Percentiles rank a stretch among this genome's conserved stretches.
Evolutionary conservation across 2,329 filamentous ascomycete species (phyloP).

Genomic region (Seiridium unicorne): DNA sequence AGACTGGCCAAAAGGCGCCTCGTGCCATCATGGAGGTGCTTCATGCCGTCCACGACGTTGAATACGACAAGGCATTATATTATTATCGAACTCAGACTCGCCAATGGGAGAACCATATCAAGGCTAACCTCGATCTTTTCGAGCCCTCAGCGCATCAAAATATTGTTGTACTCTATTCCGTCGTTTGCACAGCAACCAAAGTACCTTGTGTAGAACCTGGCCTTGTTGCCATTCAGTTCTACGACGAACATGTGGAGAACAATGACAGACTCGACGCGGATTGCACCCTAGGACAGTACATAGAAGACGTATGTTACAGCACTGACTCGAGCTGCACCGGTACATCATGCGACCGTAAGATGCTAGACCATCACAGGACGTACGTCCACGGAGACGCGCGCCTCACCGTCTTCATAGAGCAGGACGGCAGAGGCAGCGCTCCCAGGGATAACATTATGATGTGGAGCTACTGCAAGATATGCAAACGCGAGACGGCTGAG

Average conservation of each 20-base stretch:
- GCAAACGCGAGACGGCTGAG: constrained; percentile 84
- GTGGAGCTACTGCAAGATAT: constrained; percentile 96
- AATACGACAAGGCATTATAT: constrained; percentile 92
- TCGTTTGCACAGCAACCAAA: constrained; percentile 90
- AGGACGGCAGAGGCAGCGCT: constrained; percentile 47
- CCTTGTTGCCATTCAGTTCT: constrained; percentile 87
- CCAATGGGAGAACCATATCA: constrained; percentile 94
- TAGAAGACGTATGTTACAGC: constrained; percentile 81
- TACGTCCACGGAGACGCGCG: constrained; percentile 97
- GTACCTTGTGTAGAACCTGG: constrained; percentile 91
- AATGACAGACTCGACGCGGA: constrained; percentile 72
- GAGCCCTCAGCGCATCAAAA: constrained; percentile 96
- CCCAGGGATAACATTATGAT: constrained; percentile 74
- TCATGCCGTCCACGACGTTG: constrained; percentile 91
- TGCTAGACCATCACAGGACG: constrained; percentile 91
- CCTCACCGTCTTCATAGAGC: constrained; percentile 86
- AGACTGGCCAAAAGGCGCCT: constrained; percentile 75
- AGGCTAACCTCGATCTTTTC: constrained; percentile 84
- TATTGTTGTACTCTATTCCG: constrained; percentile 90
- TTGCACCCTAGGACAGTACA: constrained; percentile 90
- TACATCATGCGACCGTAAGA: constrained; percentile 82
- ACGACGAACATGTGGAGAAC: constrained; percentile 77
- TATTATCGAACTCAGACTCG: constrained; percentile 92
- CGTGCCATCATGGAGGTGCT: constrained; percentile 89
- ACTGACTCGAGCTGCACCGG: constrained; percentile 76